Percentiles rank a stretch among this genome's conserved stretches.
These are phyloP conservation scores for Bertia moriformis DNA, from an alignment of 2,329 filamentous ascomycete species.

Conservation along the genomic window DNA sequence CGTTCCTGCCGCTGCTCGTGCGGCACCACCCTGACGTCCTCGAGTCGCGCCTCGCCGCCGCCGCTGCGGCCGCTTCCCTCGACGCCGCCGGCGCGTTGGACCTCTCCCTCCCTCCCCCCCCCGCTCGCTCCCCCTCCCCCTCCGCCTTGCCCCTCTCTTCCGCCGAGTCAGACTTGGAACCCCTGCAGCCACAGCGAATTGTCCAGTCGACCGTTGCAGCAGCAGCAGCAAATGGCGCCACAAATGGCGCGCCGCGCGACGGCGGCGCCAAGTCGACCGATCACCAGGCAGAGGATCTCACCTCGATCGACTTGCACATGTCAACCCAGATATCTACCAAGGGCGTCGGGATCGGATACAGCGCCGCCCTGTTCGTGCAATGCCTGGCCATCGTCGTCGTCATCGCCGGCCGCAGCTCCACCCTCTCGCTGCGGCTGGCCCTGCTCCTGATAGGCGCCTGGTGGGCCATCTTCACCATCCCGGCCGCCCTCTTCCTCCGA, in stretches of 20 bases:
- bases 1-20: slow-evolving; percentile 81
- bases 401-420: slow-evolving; percentile 58
- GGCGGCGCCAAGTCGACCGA: slow-evolving; percentile 23
- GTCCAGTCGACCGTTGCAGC: slow-evolving; percentile 20
- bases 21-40: slow-evolving; percentile 57
- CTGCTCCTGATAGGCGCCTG: slow-evolving; percentile 76
- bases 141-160: background rate
- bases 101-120: background rate
- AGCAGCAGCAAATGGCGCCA: too few relatives aligned
- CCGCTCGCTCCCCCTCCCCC: too few relatives aligned
- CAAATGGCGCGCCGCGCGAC: too few relatives aligned
- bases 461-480: slow-evolving; percentile 88
- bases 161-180: too few relatives aligned
- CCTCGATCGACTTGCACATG: slow-evolving; percentile 65
- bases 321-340: slow-evolving; percentile 85
- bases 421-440: slow-evolving; percentile 73
- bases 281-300: slow-evolving; percentile 40
- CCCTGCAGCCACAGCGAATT: slow-evolving; percentile 8
- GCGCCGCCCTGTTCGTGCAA: slow-evolving; percentile 73
- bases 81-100: slow-evolving; percentile 15
- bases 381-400: slow-evolving; percentile 68
- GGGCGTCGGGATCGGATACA: slow-evolving; percentile 88
- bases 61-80: slow-evolving; percentile 14
- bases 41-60: slow-evolving; percentile 4
- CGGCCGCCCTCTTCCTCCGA: slow-evolving; percentile 73